Percentiles rank a stretch among this genome's conserved stretches.
Evolutionary conservation across 345 rosid genomes (phyloP).

Genomic region (Bruguiera sexangula): DNA sequence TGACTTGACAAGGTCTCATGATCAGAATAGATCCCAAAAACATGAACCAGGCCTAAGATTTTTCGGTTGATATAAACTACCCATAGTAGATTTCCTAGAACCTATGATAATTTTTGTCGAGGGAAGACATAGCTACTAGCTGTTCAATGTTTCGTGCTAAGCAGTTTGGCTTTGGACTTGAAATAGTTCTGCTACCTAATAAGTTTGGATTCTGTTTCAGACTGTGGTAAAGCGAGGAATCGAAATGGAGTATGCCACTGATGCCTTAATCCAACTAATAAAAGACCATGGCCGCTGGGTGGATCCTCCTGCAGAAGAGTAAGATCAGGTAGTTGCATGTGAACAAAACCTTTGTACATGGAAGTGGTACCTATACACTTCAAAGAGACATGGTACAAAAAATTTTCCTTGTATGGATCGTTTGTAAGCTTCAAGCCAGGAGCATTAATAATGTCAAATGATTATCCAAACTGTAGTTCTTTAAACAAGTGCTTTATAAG

Average conservation of each 20-base stretch:
- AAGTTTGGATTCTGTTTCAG: conserved; percentile 37
- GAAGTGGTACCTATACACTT: too few relatives aligned
- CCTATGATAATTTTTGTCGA: too few relatives aligned
- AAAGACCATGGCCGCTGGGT: conserved; percentile 95
- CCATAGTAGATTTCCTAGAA: too few relatives aligned
- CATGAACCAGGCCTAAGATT: too few relatives aligned
- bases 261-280: conserved; percentile 83
- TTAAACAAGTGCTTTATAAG: too few relatives aligned
- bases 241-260: conserved; percentile 79
- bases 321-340: conserved; percentile 6
- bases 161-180: background rate
- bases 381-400: background rate
- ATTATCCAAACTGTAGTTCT: too few relatives aligned
- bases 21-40: too few relatives aligned
- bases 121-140: too few relatives aligned
- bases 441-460: too few relatives aligned
- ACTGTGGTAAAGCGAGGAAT: conserved; percentile 95
- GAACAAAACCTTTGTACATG: conserved; percentile 11
- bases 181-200: background rate
- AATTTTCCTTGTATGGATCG: background rate
- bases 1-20: too few relatives aligned
- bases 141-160: too few relatives aligned
- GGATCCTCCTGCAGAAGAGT: conserved; percentile 67
- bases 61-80: too few relatives aligned
- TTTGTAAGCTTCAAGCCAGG: background rate